Conservation (phyloP, 2,329 filamentous ascomycete genomes). For the Exophiala dermatitidis region DNA sequence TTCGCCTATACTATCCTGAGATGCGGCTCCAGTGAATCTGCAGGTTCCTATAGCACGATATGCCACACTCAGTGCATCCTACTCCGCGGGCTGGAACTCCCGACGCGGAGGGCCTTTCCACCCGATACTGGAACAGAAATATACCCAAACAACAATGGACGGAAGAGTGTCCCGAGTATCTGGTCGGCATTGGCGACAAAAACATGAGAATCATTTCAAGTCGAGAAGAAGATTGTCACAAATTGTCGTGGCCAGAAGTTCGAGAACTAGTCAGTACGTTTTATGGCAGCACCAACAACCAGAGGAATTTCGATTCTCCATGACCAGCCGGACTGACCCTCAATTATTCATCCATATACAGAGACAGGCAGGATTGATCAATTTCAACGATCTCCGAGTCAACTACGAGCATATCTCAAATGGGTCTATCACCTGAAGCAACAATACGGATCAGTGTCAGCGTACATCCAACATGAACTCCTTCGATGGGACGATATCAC, state of each 20-base stretch:
- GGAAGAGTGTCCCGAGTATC: conserved; percentile 62
- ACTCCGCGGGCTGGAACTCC: conserved; percentile 11
- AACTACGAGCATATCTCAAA: conserved; percentile 68
- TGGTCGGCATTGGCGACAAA: conserved; percentile 58
- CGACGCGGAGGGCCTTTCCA: conserved; percentile 27
- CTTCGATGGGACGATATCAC: conserved; percentile 57
- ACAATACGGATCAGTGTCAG: conserved; percentile 67
- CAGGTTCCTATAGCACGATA: background rate
- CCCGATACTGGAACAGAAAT: conserved; percentile 78
- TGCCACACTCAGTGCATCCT: conserved; percentile 24
- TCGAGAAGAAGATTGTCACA: conserved; percentile 58
- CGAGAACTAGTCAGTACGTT: conserved; percentile 49
- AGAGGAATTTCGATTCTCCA: background rate
- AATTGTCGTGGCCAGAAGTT: conserved; percentile 64
- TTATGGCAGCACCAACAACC: background rate
- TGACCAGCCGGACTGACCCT: too few species aligned
- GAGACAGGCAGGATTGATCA: conserved; percentile 61
- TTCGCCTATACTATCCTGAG: background rate
- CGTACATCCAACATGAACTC: conserved; percentile 64
- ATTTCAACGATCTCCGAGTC: conserved; percentile 69
- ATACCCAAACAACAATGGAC: conserved; percentile 57
- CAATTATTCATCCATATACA: conserved; percentile 23
- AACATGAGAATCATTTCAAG: conserved; percentile 64
- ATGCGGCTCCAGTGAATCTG: background rate
- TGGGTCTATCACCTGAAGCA: conserved; percentile 59